Evolutionary conservation across 768 basidiomycete genomes (phyloP).

Genomic region (Favolaschia claudopus): DNA sequence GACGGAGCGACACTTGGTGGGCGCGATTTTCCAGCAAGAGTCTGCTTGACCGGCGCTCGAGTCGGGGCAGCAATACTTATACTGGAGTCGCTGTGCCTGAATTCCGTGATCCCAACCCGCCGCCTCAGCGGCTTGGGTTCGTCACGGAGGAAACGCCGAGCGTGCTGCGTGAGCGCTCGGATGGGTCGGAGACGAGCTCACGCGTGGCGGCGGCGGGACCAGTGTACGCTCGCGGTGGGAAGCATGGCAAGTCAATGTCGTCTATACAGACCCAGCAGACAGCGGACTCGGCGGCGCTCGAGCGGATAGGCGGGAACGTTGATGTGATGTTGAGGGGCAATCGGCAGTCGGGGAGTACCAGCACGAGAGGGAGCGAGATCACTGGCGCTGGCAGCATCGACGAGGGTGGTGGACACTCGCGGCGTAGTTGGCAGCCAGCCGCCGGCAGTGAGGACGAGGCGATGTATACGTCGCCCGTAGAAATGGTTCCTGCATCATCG

Average conservation of each 20-base stretch:
- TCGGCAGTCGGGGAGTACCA: slow-evolving; percentile 35
- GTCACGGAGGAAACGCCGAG: slow-evolving; percentile 51
- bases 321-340: slow-evolving; percentile 69
- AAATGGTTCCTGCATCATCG: slow-evolving; percentile 32
- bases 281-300: slow-evolving; percentile 73
- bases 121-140: slow-evolving; percentile 68
- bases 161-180: slow-evolving; percentile 19
- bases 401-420: slow-evolving; percentile 8
- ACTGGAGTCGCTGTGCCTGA: slow-evolving; percentile 47
- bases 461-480: slow-evolving; percentile 43
- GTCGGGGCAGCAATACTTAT: slow-evolving; percentile 45
- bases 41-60: slow-evolving; percentile 64
- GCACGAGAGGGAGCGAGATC: slow-evolving; percentile 34
- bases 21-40: slow-evolving; percentile 71
- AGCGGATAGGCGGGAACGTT: slow-evolving; percentile 69
- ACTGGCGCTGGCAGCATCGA: slow-evolving; percentile 30
- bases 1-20: slow-evolving; percentile 83
- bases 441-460: slow-evolving; percentile 21
- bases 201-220: not conserved
- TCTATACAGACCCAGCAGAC: slow-evolving; percentile 65
- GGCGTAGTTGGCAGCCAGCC: slow-evolving; percentile 16
- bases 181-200: slow-evolving; percentile 8
- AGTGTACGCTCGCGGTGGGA: slow-evolving; percentile 29
- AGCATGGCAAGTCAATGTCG: slow-evolving; percentile 58
- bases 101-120: slow-evolving; percentile 83